Evolutionary conservation across 2,329 filamentous ascomycete species (phyloP), one percentile per base, ranked within the genome.

Genomic region (Apiospora saccharicola): DNA sequence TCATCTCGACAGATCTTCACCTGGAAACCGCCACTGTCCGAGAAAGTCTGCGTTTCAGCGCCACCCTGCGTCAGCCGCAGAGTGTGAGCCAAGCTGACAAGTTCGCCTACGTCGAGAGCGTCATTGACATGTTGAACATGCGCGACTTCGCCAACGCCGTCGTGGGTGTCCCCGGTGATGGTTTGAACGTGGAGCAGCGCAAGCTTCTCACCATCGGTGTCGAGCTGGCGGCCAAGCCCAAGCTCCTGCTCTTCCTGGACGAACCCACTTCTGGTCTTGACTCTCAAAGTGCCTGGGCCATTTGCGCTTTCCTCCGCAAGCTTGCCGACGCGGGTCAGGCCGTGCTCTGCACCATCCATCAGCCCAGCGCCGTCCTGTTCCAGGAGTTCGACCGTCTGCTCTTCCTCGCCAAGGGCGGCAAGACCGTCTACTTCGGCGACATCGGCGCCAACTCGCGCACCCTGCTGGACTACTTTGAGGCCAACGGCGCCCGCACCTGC

Each of bases 251-350:
- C 49, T 94, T 94, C 85, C 85, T 94, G 24, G 92, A 94, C 77
- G 92, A 94, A 79, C 92, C 92, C 4, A 94, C 92, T 3, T 93
- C 91, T 34, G 92, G 92, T 80, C 86, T 94, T 24, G 92, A 94
- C 79, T 90, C 87, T 78, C 91, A 94, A 78, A 93, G 91, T 1
- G 92, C 92, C 1, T 93, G 91, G 90, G 90, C 91, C 73, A 94
- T 94, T 78, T 87, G 90, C 57, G 88, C 89, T 78, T 85, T 94
- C 13, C 85, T 94, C 70, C 88, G 92, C 75, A 94, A 93, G 75
- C 82, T 90, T 2, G 85, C 88, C 0, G 78, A 82, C 53, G 79
- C 78, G 0, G 83, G 83, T 1, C 83, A 85, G 73, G 82, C 83
- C 16, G 78, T 85, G 8, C 75, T 86, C 0, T 83, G 82, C 57